Evolutionary conservation across 169 alveolate species (phyloP), one percentile per base, ranked within the genome.

Genomic region (Cryptosporidium tyzzeri): DNA sequence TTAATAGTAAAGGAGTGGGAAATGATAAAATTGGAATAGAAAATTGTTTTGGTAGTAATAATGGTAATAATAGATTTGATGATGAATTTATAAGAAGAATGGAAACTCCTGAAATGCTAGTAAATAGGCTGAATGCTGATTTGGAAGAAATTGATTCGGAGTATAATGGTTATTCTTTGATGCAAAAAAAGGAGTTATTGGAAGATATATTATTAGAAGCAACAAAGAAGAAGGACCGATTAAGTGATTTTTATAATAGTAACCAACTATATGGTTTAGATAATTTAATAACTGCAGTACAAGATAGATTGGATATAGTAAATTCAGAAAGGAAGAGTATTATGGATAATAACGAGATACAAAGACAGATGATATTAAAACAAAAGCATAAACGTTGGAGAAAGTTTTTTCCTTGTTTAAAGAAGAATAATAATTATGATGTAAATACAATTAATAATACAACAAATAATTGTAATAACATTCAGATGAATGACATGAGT

Each of bases 191-290:
- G 9, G 89, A 80, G 31, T 80, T 80, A 29, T 41, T 80, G 51
- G 89, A 80, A 33, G 89, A 80, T 35, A 80, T 80, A 62, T 80
- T 80, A 41, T 80, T 80, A 23, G 89, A 80, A 33, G 89, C 89
- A 21, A 61, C 74, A 3, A 80, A 80, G n/a, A 80, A 80, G 74
- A 80, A 80, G 70, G 89, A 80, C 48, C 62, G 89, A 62, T 62
- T 80, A 33, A 50, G 89, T 33, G 89, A 80, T 62, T 65, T 62
- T 80, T 80, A 80, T 62, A 16, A 35, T 8, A 44, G 55, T 16
- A 31, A 44, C 44, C 62, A 80, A 48, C 26, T 80, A 33, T 62
- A 41, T 80, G 45, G 39, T 18, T 62, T 80, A 14, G 89, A 80
- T 80, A 58, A 33, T 23, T 16, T 80, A 29, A 80, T 80, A 29